Percentiles rank a stretch among this genome's conserved stretches.
Evolutionary conservation across 768 basidiomycete genomes (phyloP).

Genomic region (Macrocybe gigantea): DNA sequence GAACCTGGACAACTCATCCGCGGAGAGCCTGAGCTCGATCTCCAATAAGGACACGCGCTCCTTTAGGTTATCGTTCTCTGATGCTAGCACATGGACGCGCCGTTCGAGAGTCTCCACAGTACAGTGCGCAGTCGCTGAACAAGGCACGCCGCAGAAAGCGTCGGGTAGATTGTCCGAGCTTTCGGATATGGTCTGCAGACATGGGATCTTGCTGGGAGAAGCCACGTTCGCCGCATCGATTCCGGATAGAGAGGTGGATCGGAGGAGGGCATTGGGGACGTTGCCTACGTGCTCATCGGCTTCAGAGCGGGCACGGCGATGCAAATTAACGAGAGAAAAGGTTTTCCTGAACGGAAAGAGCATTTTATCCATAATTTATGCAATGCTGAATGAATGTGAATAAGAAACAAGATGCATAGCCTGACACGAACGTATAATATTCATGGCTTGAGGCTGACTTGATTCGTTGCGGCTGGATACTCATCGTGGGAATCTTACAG

Average conservation of each 20-base stretch:
- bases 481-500: neutral
- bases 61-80: slow-evolving; percentile 17
- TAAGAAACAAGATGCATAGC: too few species aligned
- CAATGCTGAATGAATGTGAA: too few species aligned
- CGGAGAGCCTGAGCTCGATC: slow-evolving; percentile 15
- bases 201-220: too few species aligned
- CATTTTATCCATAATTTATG: slow-evolving; percentile 2
- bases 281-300: neutral
- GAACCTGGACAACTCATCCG: slow-evolving; percentile 20
- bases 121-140: too few species aligned
- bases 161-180: too few species aligned
- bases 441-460: too few species aligned
- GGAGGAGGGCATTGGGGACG: neutral
- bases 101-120: neutral
- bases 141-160: too few species aligned
- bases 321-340: slow-evolving; percentile 7
- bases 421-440: too few species aligned
- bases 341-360: slow-evolving; percentile 10
- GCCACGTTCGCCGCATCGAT: neutral
- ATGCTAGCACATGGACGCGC: slow-evolving; percentile 17
- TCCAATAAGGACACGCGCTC: slow-evolving; percentile 16
- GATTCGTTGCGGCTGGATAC: too few species aligned
- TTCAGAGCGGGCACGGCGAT: slow-evolving; percentile 7
- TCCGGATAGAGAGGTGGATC: slow-evolving; percentile 7
- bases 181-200: too few species aligned